These are phyloP conservation scores for Incumbomyces delicatus DNA, from an alignment of 2,329 filamentous ascomycete species.

Conservation along the genomic window DNA sequence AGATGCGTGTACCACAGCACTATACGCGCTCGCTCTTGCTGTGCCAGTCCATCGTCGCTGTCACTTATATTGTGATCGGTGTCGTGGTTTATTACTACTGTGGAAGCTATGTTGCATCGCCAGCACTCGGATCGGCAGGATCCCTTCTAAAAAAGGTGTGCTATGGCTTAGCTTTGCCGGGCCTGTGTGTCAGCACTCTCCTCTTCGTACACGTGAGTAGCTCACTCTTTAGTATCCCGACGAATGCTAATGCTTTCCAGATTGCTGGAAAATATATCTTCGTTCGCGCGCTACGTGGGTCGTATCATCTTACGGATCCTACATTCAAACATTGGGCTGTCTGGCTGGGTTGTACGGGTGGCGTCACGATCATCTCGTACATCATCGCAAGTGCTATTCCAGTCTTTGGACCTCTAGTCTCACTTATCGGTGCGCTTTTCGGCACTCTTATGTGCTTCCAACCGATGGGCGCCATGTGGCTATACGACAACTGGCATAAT, in stretches of 20 bases:
- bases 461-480: conserved; percentile 43
- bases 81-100: conserved; percentile 60
- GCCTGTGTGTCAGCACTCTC: conserved; percentile 61
- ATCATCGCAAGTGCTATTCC: conserved; percentile 61
- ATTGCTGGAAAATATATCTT: conserved; percentile 55
- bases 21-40: conserved; percentile 55
- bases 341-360: conserved; percentile 50
- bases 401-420: conserved; percentile 58
- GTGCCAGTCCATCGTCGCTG: conserved; percentile 49
- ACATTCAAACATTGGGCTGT: conserved; percentile 42
- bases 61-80: conserved; percentile 56
- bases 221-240: conserved; percentile 8
- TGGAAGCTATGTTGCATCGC: conserved; percentile 51
- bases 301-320: conserved; percentile 36
- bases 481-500: conserved; percentile 38
- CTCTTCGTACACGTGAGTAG: conserved; percentile 54
- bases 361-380: conserved; percentile 53
- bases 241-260: neutral
- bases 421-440: conserved; percentile 54
- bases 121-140: conserved; percentile 56
- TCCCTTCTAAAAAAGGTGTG: conserved; percentile 51
- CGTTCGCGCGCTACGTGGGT: conserved; percentile 46
- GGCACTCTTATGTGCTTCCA: conserved; percentile 44
- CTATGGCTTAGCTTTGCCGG: conserved; percentile 59
- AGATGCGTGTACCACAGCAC: conserved; percentile 51